Base-by-base conservation (phyloP, 768 basidiomycete species). In the Collybiopsis luxurians region DNA sequence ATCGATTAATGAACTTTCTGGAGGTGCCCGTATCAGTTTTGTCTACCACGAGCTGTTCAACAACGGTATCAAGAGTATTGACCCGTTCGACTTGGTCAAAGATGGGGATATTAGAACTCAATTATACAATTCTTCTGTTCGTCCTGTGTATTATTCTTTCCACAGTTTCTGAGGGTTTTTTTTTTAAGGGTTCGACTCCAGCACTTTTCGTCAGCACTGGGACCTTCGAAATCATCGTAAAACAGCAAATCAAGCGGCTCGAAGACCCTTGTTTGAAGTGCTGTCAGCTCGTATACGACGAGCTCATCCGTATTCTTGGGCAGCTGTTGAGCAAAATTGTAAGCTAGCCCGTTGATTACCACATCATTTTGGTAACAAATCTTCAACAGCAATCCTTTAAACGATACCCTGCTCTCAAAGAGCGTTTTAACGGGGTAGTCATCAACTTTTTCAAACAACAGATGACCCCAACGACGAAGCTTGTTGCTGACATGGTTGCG, bases 1-100 rank as follows among this genome's bases (percentile, higher is more conserved):
- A 34, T 89, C 91, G 1, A 69, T 97, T 66, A 98, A 98, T 66
- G 97, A 99, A 73, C 82, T 99, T 21, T 93, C 92, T n/a, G 97
- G 97, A 65, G 97, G 97, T 71, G 97, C 97, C 27, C 86, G 97
- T 72, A 98, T 99, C 79, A 92, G 89, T 66, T 99, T 98, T 67
- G 97, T 99, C 53, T 99, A 95, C 80, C 97, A 99, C 70, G 97
- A 99, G 69, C 73, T 98, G 57, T 99, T 91, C 82, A 97, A 95
- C 75, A 95, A 90, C 67, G 97, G 97, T 59, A 84, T 99, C 71
- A 95, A 88, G 78, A 84, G 79, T 59, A 95, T 98, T 67, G 97
- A 99, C 78, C 97, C 97, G 0, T 99, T 98, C 63, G 97, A 99
- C 70, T 95, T 97, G 75, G 93, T 97, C 62, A 97, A 98, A 73